Base-by-base conservation (phyloP, 2,329 filamentous ascomycete species). In the Stemphylium beticola region DNA sequence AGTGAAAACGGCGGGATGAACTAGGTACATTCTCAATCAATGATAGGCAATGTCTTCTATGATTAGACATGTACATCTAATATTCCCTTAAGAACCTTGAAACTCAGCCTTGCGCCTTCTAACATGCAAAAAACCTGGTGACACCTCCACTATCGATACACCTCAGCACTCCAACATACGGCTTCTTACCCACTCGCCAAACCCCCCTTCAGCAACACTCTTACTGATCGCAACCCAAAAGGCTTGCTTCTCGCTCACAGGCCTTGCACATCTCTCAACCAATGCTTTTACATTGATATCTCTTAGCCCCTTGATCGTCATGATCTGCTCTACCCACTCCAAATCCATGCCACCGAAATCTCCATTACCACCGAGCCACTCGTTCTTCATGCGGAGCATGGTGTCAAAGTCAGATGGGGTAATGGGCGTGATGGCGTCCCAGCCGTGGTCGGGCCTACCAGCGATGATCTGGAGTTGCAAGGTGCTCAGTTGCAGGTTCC, bases 221-320 rank as follows among this genome's bases (percentile, higher is more conserved):
- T 79, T 80, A 26, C 84, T 87, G 59, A 88, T 84, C 20, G 84
- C 81, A 2, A 85, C 81, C 66, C 83, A 86, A 56, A 85, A 79
- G 3, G 82, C 78, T 80, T 85, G 83, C 39, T 79, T 79, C 52
- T 81, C 79, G 15, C 81, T 83, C 49, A 78, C 78, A 1, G 83
- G 82, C 22, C 78, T 73, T 2, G 83, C 80, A 68, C 84, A 82
- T 60, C 82, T 78, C 58, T 83, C 81, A 12, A 86, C 77, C 22
- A 85, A 76, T 3, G 84, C 79, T 22, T 76, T 71, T 3, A 88
- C 79, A 31, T 81, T 79, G 37, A 88, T 57, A 31, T 81, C 76
- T 53, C 77, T 70, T 57, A 87, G 65, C 0, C 79, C 79, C 36
- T 74, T 78, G 22, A 87, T 73, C 29, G 75, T 73, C 14, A 82